These are phyloP conservation scores for Phlyctochytrium bullatum DNA, from an alignment of 192 early-diverging fungal genomes.

Conservation along the genomic window DNA sequence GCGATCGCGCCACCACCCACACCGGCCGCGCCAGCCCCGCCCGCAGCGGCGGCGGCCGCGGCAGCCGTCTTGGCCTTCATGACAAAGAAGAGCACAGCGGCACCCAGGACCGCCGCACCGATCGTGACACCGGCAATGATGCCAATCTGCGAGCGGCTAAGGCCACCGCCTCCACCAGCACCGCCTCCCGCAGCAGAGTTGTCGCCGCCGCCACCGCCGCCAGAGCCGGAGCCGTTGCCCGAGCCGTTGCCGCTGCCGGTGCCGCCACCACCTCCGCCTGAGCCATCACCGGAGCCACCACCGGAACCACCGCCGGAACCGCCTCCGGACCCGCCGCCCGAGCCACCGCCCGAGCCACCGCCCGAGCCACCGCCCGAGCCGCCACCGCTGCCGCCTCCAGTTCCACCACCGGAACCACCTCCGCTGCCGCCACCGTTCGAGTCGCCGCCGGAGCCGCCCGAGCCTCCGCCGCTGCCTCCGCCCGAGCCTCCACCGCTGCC, in stretches of 20 bases:
- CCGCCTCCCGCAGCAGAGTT: not conserved
- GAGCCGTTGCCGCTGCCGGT: not conserved
- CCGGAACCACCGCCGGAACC: too few species aligned
- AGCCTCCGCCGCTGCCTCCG: too few species aligned
- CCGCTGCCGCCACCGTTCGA: too few species aligned
- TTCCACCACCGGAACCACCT: too few species aligned
- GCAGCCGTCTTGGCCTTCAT: not conserved
- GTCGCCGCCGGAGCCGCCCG: too few species aligned
- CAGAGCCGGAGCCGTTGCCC: not conserved
- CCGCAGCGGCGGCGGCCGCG: not conserved
- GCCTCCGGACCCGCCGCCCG: too few species aligned
- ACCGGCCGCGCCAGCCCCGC: not conserved
- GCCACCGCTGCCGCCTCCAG: too few species aligned
- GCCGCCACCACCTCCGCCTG: not conserved
- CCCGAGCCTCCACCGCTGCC: too few species aligned
- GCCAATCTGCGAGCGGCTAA: not conserved
- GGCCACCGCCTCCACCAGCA: not conserved
- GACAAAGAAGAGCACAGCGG: not conserved
- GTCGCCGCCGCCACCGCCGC: not conserved
- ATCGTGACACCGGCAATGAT: not conserved
- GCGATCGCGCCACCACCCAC: not conserved
- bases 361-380: too few species aligned
- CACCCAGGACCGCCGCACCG: not conserved
- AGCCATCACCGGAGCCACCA: too few species aligned
- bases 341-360: too few species aligned